Evolutionary conservation across 2,329 filamentous ascomycete species (phyloP), one percentile per base, ranked within the genome.

Genomic region (Xylaria arbuscula): DNA sequence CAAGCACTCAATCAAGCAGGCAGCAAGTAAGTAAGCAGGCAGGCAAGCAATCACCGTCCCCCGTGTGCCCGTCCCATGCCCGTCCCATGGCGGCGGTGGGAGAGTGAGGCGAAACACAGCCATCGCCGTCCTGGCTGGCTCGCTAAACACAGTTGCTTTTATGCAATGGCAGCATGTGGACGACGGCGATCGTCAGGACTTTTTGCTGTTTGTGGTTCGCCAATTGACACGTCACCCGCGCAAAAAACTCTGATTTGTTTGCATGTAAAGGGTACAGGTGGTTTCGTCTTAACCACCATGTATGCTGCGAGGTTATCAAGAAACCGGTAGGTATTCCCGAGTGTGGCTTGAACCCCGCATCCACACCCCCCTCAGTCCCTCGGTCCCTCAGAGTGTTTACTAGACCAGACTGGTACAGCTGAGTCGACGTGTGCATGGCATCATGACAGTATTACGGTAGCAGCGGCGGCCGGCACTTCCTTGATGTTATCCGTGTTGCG

Each of bases 211-310:
- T 54, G 51, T 7, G 51, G 51, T 54, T 54, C 32, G 51, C 51
- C 28, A n/a, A 36, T 54, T 54, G 51, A 54, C 51, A 54, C 51
- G 51, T 54, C 51, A 54, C 51, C 13, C 28, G 15, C 51, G 8
- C 51, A 54, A 54, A 53, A 54, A 34, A 9, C 10, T 54, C 51
- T 54, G 51, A 54, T 54, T 54, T 54, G 51, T 54, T 54, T 54
- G 51, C 51, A 54, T 32, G 32, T 54, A 54, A 54, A 54, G 51
- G 51, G 51, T 34, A 54, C 51, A 54, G 28, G 36, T 5, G 28
- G 51, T 34, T 36, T 36, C 51, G 51, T 8, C 51, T 34, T 54
- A 32, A 54, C 51, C 24, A 32, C 51, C 51, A 54, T 36, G 51
- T 54, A 48, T 19, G 51, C 51, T 54, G 51, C 28, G 51, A 54